Evolutionary conservation across 108 stramenopile genomes (phyloP).

Genomic region (Conticribra weissflogii): DNA sequence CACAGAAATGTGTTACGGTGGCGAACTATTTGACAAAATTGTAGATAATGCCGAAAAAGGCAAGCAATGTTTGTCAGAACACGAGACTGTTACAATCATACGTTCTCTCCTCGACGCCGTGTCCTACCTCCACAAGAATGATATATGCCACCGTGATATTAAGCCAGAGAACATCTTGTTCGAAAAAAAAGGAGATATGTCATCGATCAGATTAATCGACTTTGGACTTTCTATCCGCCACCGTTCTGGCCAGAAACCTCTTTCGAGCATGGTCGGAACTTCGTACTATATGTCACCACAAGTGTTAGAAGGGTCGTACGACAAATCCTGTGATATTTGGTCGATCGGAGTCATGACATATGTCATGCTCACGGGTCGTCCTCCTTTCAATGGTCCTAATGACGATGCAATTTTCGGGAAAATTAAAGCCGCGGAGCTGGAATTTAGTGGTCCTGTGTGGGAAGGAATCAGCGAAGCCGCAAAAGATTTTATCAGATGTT

Average conservation of each 20-base stretch:
- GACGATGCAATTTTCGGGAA: conserved; percentile 51
- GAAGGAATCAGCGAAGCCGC: conserved; percentile 27
- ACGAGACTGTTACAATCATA: conserved; percentile 20
- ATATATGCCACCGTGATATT: conserved; percentile 66
- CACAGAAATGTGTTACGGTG: conserved; percentile 58
- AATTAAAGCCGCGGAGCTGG: conserved; percentile 24
- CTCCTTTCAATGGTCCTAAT: conserved; percentile 74
- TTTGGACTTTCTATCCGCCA: conserved; percentile 53
- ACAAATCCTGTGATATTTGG: conserved; percentile 68
- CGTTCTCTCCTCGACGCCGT: conserved; percentile 68
- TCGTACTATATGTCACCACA: conserved; percentile 58
- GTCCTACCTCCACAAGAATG: conserved; percentile 59
- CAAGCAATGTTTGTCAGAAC: conserved; percentile 46
- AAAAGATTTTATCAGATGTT: conserved; percentile 40
- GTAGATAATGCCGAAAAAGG: conserved; percentile 25
- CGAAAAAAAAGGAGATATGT: not conserved
- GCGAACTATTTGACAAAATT: conserved; percentile 62
- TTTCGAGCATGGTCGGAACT: conserved; percentile 6
- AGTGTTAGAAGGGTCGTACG: conserved; percentile 27
- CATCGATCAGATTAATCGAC: conserved; percentile 59
- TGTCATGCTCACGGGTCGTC: conserved; percentile 79
- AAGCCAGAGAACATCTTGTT: conserved; percentile 58
- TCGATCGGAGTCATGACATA: conserved; percentile 76
- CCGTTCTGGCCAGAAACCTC: not conserved
- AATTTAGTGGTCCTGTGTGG: conserved; percentile 34